These are phyloP conservation scores for Akanthomyces muscarius DNA, from an alignment of 2,329 filamentous ascomycete genomes.

Conservation along the genomic window DNA sequence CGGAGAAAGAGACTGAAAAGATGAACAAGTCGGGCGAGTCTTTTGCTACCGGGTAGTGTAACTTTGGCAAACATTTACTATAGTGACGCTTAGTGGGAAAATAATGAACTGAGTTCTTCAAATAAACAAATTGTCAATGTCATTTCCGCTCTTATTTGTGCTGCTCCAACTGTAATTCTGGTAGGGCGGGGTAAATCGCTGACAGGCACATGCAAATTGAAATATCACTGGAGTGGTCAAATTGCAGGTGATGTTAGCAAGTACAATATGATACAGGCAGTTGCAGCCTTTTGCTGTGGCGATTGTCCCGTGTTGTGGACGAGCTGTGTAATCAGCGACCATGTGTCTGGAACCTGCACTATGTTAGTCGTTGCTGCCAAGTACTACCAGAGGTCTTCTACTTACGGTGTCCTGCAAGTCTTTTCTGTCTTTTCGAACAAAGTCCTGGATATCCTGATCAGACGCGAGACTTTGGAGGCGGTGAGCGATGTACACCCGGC, in stretches of 20 bases:
- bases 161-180: not conserved
- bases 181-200: not conserved
- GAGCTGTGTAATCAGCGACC: conserved; percentile 12
- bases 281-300: conserved; percentile 8
- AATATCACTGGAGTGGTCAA: not conserved
- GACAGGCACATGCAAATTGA: not conserved
- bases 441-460: conserved; percentile 9
- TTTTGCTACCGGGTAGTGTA: not conserved
- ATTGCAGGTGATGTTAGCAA: conserved; percentile 6
- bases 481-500: conserved; percentile 12
- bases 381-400: no score
- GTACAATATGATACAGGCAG: conserved; percentile 12
- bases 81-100: no score
- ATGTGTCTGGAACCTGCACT: conserved; percentile 6
- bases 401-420: conserved; percentile 13
- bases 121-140: not conserved
- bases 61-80: no score
- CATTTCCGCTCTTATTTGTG: not conserved
- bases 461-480: conserved; percentile 2
- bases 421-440: conserved; percentile 11
- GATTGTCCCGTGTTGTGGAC: conserved; percentile 13
- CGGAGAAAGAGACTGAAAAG: not conserved
- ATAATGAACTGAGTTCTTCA: not conserved
- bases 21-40: not conserved
- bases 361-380: not conserved